Percentiles rank a stretch among this genome's conserved stretches.
Conservation (phyloP, 208 protist genomes). For the Crithidia sp. region DNA sequence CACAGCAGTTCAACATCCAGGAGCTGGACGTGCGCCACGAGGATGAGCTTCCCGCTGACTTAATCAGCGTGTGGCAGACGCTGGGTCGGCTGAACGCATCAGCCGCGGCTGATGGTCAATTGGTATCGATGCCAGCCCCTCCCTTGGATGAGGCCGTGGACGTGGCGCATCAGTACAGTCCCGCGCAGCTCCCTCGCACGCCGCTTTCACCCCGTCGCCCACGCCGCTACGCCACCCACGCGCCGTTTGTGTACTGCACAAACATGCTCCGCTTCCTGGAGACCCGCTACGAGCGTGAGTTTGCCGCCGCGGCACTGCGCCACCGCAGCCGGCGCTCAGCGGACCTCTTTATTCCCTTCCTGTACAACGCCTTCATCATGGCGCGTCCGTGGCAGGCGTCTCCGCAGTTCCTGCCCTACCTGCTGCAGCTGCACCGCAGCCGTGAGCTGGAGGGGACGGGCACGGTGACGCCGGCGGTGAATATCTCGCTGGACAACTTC, state of each 20-base stretch:
- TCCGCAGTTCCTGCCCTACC: slow-evolving; percentile 52
- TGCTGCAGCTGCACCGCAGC: slow-evolving; percentile 23
- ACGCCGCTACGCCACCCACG: slow-evolving; percentile 54
- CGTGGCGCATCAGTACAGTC: not conserved
- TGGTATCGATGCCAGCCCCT: not conserved
- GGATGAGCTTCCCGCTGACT: slow-evolving; percentile 25
- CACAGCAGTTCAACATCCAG: slow-evolving; percentile 43
- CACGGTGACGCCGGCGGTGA: not conserved
- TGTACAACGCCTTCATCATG: slow-evolving; percentile 69
- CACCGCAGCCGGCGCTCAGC: slow-evolving; percentile 26
- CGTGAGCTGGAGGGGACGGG: not conserved
- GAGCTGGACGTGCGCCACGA: slow-evolving; percentile 37
- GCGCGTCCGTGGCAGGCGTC: slow-evolving; percentile 58
- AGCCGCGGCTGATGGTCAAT: not conserved
- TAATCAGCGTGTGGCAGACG: slow-evolving; percentile 21
- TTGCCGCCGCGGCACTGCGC: slow-evolving; percentile 21
- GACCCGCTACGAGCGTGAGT: slow-evolving; percentile 45
- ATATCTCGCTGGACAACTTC: slow-evolving; percentile 52
- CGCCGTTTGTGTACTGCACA: slow-evolving; percentile 67
- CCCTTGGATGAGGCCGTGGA: not conserved
- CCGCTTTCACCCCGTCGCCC: slow-evolving; percentile 9
- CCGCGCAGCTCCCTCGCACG: not conserved
- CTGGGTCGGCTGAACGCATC: not conserved
- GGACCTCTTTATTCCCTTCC: slow-evolving; percentile 56
- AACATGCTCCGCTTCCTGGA: slow-evolving; percentile 51